Base-by-base conservation (phyloP, 352 stramenopile genomes). In the Hyaloperonospora brassicae region DNA sequence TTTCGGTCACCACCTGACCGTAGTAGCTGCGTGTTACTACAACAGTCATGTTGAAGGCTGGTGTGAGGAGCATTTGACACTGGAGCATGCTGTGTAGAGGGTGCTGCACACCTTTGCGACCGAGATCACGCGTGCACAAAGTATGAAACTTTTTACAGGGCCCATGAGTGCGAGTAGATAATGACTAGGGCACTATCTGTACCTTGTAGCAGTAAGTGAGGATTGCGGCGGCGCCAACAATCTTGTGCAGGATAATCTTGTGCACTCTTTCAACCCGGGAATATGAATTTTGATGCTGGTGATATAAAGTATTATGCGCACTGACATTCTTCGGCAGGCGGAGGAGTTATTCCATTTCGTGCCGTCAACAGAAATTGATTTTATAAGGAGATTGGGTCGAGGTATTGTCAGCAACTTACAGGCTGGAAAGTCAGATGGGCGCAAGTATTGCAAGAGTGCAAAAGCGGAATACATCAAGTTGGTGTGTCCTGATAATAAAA, bases 391-490 rank as follows among this genome's bases (percentile, higher is more conserved):
- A 13, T 2, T 27, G 40, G 40, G 17, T 27, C 2, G 17, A 27
- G 40, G 27, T 22, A 17, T 50, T n/a, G 2, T 27, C 12, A 27
- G 17, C 14, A 27, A 45, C 44, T 40, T 13, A 43, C 38, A 43
- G 38, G 38, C 2, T 43, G 7, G 1, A 23, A 10, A 40, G 13
- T 17, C 38, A 21, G 38, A 22, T 43, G 38, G 11, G 1, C 30
- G 41, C 23, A 61, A 55, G 34, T 60, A 52, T 23, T 61, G 42
- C 21, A 51, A 47, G 34, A 55, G 47, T 17, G 43, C 36, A 25
- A 50, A 57, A 24, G 2, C 6, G 6, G 31, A 51, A 0, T 35
- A 61, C 21, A 1, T 61, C 10, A 56, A 57, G 38, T 25, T 24
- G 1, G 8, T 49, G 40, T 61, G 47, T 40, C 40, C 40, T 21